Conservation (phyloP, 2,329 filamentous ascomycete species). For the Claviceps sp. region DNA sequence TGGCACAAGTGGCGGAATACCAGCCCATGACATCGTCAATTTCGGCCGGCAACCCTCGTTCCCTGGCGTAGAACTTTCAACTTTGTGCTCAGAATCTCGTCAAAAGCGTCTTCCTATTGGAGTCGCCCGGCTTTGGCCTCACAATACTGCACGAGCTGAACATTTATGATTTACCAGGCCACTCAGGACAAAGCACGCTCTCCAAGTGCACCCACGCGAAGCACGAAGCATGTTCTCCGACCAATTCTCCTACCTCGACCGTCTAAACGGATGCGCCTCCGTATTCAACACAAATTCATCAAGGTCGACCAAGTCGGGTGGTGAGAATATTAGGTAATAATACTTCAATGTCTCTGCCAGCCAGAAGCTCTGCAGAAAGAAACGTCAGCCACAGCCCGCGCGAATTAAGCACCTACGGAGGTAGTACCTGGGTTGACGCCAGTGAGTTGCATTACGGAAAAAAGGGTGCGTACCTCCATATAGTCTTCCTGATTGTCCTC, state of each 20-base stretch:
- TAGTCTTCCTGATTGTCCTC: slow-evolving; percentile 37
- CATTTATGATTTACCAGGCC: not conserved
- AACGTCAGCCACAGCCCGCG: not conserved
- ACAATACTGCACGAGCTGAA: too few species aligned
- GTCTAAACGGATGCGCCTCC: slow-evolving; percentile 44
- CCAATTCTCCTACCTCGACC: not conserved
- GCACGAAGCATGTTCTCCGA: not conserved
- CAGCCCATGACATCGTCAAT: too few species aligned
- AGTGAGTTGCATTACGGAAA: not conserved
- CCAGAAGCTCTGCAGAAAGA: slow-evolving; percentile 1
- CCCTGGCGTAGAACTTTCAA: too few species aligned
- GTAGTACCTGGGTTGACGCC: not conserved
- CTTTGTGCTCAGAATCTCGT: too few species aligned
- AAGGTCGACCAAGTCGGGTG: slow-evolving; percentile 41
- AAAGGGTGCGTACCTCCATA: slow-evolving; percentile 41
- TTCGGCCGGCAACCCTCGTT: too few species aligned
- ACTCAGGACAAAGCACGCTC: not conserved
- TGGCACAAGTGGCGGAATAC: too few species aligned
- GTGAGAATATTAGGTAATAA: slow-evolving; percentile 53
- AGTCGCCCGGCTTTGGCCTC: too few species aligned
- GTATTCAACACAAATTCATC: slow-evolving; percentile 57
- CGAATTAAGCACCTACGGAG: too few species aligned
- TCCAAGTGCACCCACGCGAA: not conserved
- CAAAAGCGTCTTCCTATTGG: too few species aligned
- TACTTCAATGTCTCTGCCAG: slow-evolving; percentile 71